Conservation (phyloP, 129 eudicot species). For the Flaveria robusta region DNA sequence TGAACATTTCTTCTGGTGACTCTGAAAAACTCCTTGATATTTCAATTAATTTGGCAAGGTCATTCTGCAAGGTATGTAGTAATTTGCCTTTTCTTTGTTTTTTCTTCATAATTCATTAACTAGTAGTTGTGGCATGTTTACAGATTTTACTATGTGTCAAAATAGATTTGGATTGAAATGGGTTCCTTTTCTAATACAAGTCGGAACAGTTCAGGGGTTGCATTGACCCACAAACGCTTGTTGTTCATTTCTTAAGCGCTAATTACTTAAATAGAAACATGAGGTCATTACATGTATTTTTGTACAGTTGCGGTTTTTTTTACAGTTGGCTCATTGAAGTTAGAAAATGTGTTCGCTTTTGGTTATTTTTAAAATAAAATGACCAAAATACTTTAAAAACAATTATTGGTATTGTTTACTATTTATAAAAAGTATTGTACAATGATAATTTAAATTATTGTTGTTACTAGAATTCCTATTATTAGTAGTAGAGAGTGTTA, state of each 20-base stretch:
- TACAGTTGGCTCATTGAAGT: background rate
- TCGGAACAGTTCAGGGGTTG: background rate
- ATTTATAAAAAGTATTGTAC: background rate
- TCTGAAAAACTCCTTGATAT: conserved; percentile 57
- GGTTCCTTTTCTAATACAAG: background rate
- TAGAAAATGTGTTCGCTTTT: background rate
- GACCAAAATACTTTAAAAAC: background rate
- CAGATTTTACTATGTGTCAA: background rate
- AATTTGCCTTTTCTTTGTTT: conserved; percentile 15
- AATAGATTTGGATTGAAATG: background rate
- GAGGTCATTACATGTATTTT: background rate
- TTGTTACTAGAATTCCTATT: background rate
- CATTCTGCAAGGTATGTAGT: conserved; percentile 76
- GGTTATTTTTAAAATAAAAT: background rate
- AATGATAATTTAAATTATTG: background rate
- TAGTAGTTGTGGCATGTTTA: background rate
- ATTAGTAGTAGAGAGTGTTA: conserved; percentile 1
- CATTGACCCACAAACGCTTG: conserved; percentile 2
- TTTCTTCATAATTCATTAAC: conserved; percentile 4
- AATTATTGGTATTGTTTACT: background rate
- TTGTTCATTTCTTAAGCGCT: background rate
- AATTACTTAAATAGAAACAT: background rate
- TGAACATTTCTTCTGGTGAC: conserved; percentile 45
- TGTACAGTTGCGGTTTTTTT: background rate
- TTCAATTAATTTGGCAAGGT: conserved; percentile 79